A percentile compares a stretch with the other conserved stretches of the same genome.
Conservation (phyloP, 192 early-diverging fungal species). For the Spizellomyces punctatus region DNA sequence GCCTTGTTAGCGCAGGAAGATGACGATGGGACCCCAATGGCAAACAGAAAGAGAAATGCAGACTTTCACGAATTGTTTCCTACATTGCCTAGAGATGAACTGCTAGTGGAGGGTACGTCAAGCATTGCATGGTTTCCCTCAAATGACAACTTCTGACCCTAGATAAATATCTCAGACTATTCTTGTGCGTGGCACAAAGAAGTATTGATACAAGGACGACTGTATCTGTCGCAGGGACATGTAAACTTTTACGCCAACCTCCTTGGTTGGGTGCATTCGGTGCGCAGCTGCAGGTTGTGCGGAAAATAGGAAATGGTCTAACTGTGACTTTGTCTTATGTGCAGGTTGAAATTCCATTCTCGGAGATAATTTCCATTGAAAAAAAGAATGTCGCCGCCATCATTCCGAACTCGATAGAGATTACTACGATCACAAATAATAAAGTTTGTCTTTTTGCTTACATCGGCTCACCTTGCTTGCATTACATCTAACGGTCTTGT, state of each 20-base stretch:
- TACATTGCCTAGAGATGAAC: slow-evolving; percentile 33
- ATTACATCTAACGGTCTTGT: not conserved
- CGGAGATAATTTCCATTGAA: slow-evolving; percentile 42
- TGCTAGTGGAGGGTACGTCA: slow-evolving; percentile 39
- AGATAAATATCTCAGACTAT: slow-evolving; percentile 32
- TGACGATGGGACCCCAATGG: slow-evolving; percentile 2
- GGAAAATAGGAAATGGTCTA: not conserved
- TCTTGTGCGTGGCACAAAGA: slow-evolving; percentile 56
- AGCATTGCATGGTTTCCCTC: not conserved
- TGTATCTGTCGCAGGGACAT: slow-evolving; percentile 45
- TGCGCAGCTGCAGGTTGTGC: not conserved
- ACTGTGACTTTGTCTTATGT: not conserved
- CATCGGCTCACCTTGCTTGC: too few relatives aligned
- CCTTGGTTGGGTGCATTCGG: slow-evolving; percentile 46
- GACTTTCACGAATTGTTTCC: slow-evolving; percentile 55
- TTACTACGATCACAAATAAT: slow-evolving; percentile 33
- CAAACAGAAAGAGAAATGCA: slow-evolving; percentile 40
- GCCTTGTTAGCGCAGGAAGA: slow-evolving; percentile 2
- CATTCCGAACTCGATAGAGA: slow-evolving; percentile 51
- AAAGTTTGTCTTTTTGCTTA: not conserved
- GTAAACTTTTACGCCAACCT: slow-evolving; percentile 51
- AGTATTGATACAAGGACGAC: slow-evolving; percentile 48
- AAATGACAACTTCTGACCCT: not conserved
- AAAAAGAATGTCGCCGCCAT: slow-evolving; percentile 48
- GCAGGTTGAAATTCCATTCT: slow-evolving; percentile 26